Evolutionary conservation across 306 rosid genomes (phyloP).

Genomic region (Vigna radiata): DNA sequence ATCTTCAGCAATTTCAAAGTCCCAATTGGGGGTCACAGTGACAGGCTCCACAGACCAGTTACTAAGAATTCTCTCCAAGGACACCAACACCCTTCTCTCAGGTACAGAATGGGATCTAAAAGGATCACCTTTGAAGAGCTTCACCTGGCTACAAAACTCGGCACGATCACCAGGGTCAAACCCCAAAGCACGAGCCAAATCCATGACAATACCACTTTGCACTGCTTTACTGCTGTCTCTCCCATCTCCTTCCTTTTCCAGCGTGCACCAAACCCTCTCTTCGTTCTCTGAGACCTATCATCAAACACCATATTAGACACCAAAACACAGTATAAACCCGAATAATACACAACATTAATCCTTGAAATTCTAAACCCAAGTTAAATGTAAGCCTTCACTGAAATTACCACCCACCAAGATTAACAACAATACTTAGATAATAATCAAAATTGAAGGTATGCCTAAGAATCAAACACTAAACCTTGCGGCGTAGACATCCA

Average conservation of each 20-base stretch:
- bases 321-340: neutral
- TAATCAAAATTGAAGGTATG: neutral
- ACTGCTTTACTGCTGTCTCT: conserved; percentile 44
- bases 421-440: neutral
- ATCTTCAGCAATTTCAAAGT: conserved; percentile 22
- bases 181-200: conserved; percentile 66
- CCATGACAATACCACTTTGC: conserved; percentile 55
- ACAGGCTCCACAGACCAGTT: conserved; percentile 19
- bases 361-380: neutral
- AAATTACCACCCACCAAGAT: neutral
- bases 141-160: conserved; percentile 55
- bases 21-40: conserved; percentile 19
- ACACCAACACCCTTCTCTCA: conserved; percentile 11
- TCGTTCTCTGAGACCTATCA: conserved; percentile 57
- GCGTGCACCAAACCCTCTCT: conserved; percentile 53
- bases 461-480: neutral
- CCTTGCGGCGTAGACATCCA: neutral
- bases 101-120: conserved; percentile 15
- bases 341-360: neutral
- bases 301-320: conserved; percentile 22
- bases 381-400: neutral
- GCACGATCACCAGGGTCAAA: conserved; percentile 51
- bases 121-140: conserved; percentile 51
- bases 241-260: conserved; percentile 58
- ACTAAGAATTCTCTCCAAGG: conserved; percentile 25